Percentiles rank a stretch among this genome's conserved stretches.
Evolutionary conservation across 2,329 filamentous ascomycete species (phyloP).

Genomic region (Ophiognomonia clavigignenti-juglandacearum): DNA sequence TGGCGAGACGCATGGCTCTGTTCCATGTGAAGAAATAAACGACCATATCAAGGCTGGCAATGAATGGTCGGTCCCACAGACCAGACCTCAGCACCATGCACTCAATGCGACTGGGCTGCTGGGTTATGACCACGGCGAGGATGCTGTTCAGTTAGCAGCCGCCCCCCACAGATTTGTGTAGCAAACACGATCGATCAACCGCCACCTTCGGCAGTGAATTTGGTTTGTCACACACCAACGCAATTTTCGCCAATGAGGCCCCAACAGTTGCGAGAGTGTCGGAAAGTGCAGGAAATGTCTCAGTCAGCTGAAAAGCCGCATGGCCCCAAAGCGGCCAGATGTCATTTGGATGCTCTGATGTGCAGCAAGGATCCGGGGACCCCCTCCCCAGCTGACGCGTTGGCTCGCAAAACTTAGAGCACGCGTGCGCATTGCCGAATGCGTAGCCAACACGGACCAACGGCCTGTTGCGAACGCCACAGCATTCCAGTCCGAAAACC

Average conservation of each 20-base stretch:
- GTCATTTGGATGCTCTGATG: background rate
- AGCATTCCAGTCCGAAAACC: conserved; percentile 4
- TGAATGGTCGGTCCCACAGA: too few species aligned
- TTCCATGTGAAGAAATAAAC: too few species aligned
- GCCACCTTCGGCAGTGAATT: background rate
- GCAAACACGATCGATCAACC: too few species aligned
- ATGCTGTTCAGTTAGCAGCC: too few species aligned
- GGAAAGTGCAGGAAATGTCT: background rate
- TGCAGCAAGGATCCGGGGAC: background rate
- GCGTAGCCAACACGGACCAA: background rate
- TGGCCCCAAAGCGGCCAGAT: too few species aligned
- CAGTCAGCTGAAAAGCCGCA: background rate
- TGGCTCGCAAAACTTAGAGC: background rate
- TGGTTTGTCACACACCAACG: background rate
- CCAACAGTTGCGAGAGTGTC: background rate
- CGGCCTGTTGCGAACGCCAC: conserved; percentile 1
- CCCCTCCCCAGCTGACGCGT: background rate
- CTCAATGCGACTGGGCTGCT: too few species aligned
- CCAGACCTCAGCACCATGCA: too few species aligned
- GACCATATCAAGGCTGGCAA: too few species aligned
- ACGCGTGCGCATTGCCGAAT: background rate
- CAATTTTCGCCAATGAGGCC: background rate
- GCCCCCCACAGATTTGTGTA: too few species aligned
- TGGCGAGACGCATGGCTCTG: too few species aligned
- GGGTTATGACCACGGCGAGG: too few species aligned